phyloP scores from a whole-genome alignment of 345 rosid species.

The Heritiera fomes region DNA sequence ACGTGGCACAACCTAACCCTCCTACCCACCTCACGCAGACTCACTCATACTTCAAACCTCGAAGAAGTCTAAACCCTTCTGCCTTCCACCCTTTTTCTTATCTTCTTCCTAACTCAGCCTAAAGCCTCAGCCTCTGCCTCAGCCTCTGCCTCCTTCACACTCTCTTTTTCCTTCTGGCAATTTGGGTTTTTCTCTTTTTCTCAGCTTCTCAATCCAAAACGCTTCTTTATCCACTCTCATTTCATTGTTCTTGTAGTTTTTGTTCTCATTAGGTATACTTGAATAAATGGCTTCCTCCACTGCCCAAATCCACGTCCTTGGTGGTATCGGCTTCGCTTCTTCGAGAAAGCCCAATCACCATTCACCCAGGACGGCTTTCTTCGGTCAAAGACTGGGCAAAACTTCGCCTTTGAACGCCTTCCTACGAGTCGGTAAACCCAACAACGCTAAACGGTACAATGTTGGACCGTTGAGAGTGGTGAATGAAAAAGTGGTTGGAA shows the following conservation, averaged over 20 bases:
- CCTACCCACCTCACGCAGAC: neutral
- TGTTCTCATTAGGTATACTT: neutral
- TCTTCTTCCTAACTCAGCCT: slow-evolving; percentile 18
- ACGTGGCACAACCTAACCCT: slow-evolving; percentile 53
- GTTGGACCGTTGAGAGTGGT: slow-evolving; percentile 68
- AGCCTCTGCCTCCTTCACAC: neutral
- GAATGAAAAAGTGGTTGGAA: slow-evolving; percentile 91
- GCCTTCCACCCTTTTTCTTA: slow-evolving; percentile 8
- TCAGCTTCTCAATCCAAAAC: slow-evolving; percentile 20
- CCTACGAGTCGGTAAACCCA: slow-evolving; percentile 35
- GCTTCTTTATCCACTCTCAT: neutral
- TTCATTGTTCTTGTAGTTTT: neutral
- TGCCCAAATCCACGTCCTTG: slow-evolving; percentile 72
- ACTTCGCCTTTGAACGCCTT: slow-evolving; percentile 41
- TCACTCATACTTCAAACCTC: neutral
- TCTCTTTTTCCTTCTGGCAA: neutral
- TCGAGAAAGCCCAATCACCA: slow-evolving; percentile 19
- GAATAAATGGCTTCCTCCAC: slow-evolving; percentile 68
- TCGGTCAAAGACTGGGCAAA: slow-evolving; percentile 47
- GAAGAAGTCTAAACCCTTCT: slow-evolving; percentile 30
- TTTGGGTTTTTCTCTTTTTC: slow-evolving; percentile 11
- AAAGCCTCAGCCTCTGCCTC: neutral
- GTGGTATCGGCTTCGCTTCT: slow-evolving; percentile 45
- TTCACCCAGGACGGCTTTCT: slow-evolving; percentile 48
- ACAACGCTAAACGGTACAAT: slow-evolving; percentile 33